Evolutionary conservation across 306 rosid species (phyloP).

Genomic region (Corylus avellana): DNA sequence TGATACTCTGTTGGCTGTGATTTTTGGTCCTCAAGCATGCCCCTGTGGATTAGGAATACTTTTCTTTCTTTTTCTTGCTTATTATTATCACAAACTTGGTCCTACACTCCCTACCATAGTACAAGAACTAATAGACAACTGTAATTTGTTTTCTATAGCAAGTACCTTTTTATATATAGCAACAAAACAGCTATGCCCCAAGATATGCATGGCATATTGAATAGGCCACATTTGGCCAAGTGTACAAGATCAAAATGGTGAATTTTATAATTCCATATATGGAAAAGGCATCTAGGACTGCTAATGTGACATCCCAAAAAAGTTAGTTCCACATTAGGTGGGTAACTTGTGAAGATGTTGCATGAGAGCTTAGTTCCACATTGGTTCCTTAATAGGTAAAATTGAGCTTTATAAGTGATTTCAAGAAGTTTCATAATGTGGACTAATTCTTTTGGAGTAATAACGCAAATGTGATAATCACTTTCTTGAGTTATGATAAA

Average conservation of each 20-base stretch:
- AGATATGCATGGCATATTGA: neutral
- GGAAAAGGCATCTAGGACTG: slow-evolving; percentile 23
- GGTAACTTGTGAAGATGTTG: too few relatives aligned
- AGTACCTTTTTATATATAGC: neutral
- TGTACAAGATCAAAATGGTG: neutral
- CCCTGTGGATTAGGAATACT: neutral
- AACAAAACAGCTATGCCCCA: slow-evolving; percentile 12
- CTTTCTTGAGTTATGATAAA: too few relatives aligned
- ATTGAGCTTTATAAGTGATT: too few relatives aligned
- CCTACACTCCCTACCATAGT: neutral
- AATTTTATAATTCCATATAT: slow-evolving; percentile 12
- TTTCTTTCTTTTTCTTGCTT: neutral
- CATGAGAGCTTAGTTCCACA: too few relatives aligned
- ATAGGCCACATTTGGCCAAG: neutral
- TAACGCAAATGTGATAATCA: too few relatives aligned
- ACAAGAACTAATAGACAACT: neutral
- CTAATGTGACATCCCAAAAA: neutral
- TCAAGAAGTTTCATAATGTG: too few relatives aligned
- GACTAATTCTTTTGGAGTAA: too few relatives aligned
- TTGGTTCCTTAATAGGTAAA: too few relatives aligned
- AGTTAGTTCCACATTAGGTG: too few relatives aligned
- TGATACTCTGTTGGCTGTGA: too few relatives aligned
- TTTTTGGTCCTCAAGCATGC: neutral
- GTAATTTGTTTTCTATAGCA: neutral
- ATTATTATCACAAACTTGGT: too few relatives aligned